Base-by-base conservation (phyloP, 208 protist species). In the Kentomonas sorsogonicus region DNA sequence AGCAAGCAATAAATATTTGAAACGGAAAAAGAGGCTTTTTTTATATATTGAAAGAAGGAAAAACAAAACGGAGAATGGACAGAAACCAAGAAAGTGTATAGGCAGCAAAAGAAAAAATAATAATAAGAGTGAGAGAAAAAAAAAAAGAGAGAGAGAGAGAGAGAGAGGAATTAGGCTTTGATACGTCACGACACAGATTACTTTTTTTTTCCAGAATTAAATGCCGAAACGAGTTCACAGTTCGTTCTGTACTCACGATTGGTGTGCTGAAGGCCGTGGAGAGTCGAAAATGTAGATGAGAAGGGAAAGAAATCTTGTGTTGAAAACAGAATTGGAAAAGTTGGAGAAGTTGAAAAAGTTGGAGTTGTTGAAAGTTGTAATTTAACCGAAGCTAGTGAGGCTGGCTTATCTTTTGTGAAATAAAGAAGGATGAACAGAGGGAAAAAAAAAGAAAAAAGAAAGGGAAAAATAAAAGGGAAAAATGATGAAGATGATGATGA, bases 401-500 rank as follows among this genome's bases (percentile, higher is more conserved):
- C 33, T 15, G 7, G 5, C 33, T 38, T 38, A 15, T 5, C 33
- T 5, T 38, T 11, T 38, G 33, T 11, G 11, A 38, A 11, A 38
- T 38, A 11, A 38, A 38, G 33, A 38, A 38, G 33, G 11, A 38
- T 11, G 11, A 38, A 38, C 5, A 15, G 33, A 38, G 11, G 33
- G 11, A 11, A 38, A 11, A 11, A 38, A 38, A 38, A 38, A 38
- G 33, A 11, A 15, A 11, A 38, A 38, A 38, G 11, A 38, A 38
- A 38, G 31, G 41, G 26, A 15, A 48, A 63, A 15, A 11, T 27
- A 48, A 63, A 15, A 11, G 39, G 38, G 46, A 56, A 22, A 26
- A 46, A 33, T 15, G 33, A 38, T 38, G 33, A 5, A 38, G 11
- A 11, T 15, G 33, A 11, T 15, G 11, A 38, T 15, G 11, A 38